Percentiles rank a stretch among this genome's conserved stretches.
Evolutionary conservation across 192 early-diverging fungal genomes (phyloP).

Genomic region (Coemansia sp.): DNA sequence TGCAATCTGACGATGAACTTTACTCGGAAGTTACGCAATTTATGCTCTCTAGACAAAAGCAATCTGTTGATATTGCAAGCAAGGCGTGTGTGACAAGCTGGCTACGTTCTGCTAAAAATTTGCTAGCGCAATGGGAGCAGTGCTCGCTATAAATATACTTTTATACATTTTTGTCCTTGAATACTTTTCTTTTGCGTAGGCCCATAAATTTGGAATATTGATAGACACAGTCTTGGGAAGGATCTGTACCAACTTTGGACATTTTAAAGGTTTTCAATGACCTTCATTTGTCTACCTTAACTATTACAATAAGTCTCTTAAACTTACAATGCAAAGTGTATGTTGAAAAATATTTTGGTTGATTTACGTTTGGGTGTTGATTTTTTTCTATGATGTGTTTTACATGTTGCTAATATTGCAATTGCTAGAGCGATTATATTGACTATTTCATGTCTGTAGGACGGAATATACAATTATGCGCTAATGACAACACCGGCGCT

Average conservation of each 20-base stretch:
- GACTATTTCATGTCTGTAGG: slow-evolving; percentile 14
- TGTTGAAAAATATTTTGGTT: background rate
- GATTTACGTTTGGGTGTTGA: background rate
- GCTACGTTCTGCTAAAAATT: slow-evolving; percentile 34
- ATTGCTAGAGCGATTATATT: background rate
- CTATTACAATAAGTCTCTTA: background rate
- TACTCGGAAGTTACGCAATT: slow-evolving; percentile 6
- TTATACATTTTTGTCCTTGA: background rate
- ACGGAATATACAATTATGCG: slow-evolving; percentile 33
- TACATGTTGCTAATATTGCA: background rate
- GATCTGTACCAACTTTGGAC: background rate
- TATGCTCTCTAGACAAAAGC: slow-evolving; percentile 20
- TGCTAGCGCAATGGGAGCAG: slow-evolving; percentile 40
- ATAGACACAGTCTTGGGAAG: background rate
- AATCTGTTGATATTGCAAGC: slow-evolving; percentile 9
- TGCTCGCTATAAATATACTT: slow-evolving; percentile 9
- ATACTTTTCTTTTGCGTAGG: background rate
- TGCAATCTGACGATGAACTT: slow-evolving; percentile 2
- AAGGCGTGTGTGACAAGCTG: slow-evolving; percentile 39
- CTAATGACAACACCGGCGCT: slow-evolving; percentile 39
- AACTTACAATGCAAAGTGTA: background rate
- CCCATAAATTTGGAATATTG: background rate
- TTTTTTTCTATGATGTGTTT: background rate
- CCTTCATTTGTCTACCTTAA: background rate
- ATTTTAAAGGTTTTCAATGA: background rate